A percentile compares a stretch with the other conserved stretches of the same genome.
phyloP scores from a whole-genome alignment of 225 moss, liverwort and hornwort species.

The Pleurozium schreberi region DNA sequence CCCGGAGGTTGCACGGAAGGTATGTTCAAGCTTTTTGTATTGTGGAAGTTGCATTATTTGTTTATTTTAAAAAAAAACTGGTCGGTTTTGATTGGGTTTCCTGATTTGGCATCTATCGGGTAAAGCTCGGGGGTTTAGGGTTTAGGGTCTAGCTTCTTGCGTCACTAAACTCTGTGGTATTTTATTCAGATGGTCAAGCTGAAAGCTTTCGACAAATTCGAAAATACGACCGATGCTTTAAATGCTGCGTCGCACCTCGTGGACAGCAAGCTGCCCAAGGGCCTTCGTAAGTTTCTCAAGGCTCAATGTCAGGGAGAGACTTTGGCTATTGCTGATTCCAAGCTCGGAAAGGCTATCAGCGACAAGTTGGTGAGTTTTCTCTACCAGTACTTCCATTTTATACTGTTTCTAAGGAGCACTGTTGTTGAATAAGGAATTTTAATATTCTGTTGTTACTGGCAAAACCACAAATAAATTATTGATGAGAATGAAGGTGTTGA shows the following conservation, averaged over 20 bases:
- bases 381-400: background rate
- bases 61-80: too few relatives aligned
- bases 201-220: conserved; percentile 86
- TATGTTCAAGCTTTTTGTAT: background rate
- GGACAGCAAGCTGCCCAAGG: conserved; percentile 77
- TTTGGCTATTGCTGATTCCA: conserved; percentile 72
- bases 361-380: conserved; percentile 47
- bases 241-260: conserved; percentile 73
- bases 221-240: conserved; percentile 73
- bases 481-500: too few relatives aligned
- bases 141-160: background rate
- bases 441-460: background rate
- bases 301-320: conserved; percentile 62
- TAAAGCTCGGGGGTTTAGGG: background rate
- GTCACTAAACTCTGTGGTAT: background rate
- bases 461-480: background rate
- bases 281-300: conserved; percentile 76
- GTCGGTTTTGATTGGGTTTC: background rate
- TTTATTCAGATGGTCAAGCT: conserved; percentile 50
- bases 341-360: conserved; percentile 74
- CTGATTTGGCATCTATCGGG: background rate
- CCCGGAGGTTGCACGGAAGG: conserved; percentile 54
- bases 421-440: background rate
- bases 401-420: background rate
- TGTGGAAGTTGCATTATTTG: background rate